Conservation (phyloP, 2,329 filamentous ascomycete species). For the Aspergillus alliaceus region DNA sequence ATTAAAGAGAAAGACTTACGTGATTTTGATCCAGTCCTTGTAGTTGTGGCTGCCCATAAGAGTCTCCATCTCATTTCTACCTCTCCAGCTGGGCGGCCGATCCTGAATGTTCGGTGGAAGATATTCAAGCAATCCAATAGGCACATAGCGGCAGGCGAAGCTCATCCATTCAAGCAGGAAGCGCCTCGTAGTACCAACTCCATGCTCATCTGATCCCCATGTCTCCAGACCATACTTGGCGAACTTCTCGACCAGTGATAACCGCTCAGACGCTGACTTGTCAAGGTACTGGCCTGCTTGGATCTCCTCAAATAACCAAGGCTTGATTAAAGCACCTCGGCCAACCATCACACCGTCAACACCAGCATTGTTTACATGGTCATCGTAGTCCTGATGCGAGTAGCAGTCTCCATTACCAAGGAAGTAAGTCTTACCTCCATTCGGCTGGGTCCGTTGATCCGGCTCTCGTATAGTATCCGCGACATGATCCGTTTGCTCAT, state of each 20-base stretch:
- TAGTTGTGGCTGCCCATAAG: slow-evolving; percentile 87
- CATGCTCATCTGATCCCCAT: slow-evolving; percentile 95
- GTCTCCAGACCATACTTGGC: slow-evolving; percentile 85
- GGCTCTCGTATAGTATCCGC: slow-evolving; percentile 77
- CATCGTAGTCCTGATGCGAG: slow-evolving; percentile 83
- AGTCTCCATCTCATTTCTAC: slow-evolving; percentile 90
- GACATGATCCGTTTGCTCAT: slow-evolving; percentile 63
- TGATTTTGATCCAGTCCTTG: slow-evolving; percentile 98
- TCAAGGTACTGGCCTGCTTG: slow-evolving; percentile 88
- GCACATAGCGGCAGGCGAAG: slow-evolving; percentile 89
- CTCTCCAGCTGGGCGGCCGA: slow-evolving; percentile 77
- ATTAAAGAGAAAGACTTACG: slow-evolving; percentile 57
- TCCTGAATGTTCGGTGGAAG: slow-evolving; percentile 88
- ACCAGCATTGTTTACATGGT: slow-evolving; percentile 71
- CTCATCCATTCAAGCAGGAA: slow-evolving; percentile 96
- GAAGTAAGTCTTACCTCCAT: slow-evolving; percentile 77
- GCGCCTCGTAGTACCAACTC: slow-evolving; percentile 82
- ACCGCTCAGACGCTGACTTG: slow-evolving; percentile 84
- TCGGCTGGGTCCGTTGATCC: slow-evolving; percentile 71
- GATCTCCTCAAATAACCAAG: slow-evolving; percentile 98
- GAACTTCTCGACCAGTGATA: slow-evolving; percentile 85
- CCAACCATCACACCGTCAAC: slow-evolving; percentile 97
- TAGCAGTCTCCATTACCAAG: slow-evolving; percentile 96
- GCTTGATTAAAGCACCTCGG: slow-evolving; percentile 94
- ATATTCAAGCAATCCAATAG: slow-evolving; percentile 82